Conservation (phyloP, 2,329 filamentous ascomycete genomes). For the Coleophoma eucalyptorum region DNA sequence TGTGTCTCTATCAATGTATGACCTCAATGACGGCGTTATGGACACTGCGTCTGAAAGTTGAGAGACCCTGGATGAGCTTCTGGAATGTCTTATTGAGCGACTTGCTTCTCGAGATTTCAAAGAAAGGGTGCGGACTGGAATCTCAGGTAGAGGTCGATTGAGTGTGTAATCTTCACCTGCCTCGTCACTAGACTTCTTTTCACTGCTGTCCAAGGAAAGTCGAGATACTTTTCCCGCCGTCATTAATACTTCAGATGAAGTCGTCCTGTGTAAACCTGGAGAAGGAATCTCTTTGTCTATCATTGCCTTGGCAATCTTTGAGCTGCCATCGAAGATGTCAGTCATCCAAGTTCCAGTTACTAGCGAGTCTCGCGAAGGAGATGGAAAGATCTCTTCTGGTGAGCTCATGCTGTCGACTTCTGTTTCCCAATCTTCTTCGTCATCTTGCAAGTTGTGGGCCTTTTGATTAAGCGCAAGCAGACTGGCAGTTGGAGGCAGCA, state of each 20-base stretch:
- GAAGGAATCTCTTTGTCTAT: constrained; percentile 1
- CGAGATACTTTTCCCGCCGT: neutral
- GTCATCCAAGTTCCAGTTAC: constrained; percentile 11
- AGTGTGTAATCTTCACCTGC: neutral
- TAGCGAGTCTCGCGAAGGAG: constrained; percentile 1
- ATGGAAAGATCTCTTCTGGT: neutral
- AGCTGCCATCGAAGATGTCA: constrained; percentile 13
- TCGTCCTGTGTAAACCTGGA: neutral
- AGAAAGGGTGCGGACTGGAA: constrained; percentile 6
- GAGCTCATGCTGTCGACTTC: neutral
- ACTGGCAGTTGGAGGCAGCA: constrained; percentile 14
- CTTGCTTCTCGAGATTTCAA: no score
- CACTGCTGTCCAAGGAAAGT: neutral
- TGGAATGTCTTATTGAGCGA: neutral
- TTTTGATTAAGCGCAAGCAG: constrained; percentile 12
- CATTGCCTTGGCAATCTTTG: neutral
- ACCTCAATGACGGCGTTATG: constrained; percentile 10
- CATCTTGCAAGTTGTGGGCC: constrained; percentile 3
- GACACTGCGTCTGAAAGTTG: constrained; percentile 9
- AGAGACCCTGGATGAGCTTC: constrained; percentile 3
- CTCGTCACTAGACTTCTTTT: neutral
- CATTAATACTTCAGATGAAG: no score
- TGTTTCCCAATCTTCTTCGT: constrained; percentile 6
- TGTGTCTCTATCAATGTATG: no score
- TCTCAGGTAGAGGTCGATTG: constrained; percentile 10